Percentiles rank a stretch among this genome's conserved stretches.
Evolutionary conservation across 164 flowering plant species (phyloP).

Genomic region (Nymphaea colorata): DNA sequence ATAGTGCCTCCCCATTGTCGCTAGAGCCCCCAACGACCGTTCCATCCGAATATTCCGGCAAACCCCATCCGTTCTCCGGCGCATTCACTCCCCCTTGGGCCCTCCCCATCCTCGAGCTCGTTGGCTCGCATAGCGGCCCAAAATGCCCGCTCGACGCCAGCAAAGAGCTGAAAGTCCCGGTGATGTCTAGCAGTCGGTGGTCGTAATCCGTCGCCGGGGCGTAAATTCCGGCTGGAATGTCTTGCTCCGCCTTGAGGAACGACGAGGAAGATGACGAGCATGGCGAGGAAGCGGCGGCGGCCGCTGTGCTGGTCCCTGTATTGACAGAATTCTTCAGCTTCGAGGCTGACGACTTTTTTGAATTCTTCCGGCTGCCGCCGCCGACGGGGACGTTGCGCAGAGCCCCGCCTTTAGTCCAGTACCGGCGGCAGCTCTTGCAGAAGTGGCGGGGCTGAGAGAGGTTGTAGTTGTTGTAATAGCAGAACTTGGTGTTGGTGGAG

Average conservation of each 20-base stretch:
- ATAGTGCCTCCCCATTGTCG: conserved; percentile 10
- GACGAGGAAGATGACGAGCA: conserved; percentile 9
- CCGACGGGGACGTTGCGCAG: conserved; percentile 90
- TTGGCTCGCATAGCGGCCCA: conserved; percentile 25
- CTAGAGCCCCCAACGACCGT: conserved; percentile 7
- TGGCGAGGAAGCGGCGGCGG: conserved; percentile 7
- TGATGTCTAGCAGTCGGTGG: conserved; percentile 20
- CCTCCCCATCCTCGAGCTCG: conserved; percentile 14
- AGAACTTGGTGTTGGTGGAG: conserved; percentile 81
- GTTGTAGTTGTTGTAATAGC: conserved; percentile 98
- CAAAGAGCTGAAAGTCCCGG: conserved; percentile 27
- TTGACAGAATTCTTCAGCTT: conserved; percentile 68
- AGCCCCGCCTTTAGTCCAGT: conserved; percentile 98
- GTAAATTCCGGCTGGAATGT: conserved; percentile 5
- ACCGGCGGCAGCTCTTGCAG: conserved; percentile 87
- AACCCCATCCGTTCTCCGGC: conserved; percentile 16
- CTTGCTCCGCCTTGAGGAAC: conserved; percentile 4
- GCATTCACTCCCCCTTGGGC: conserved; percentile 1
- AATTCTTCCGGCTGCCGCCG: conserved; percentile 93
- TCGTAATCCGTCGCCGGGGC: conserved; percentile 18
- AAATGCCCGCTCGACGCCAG: conserved; percentile 26
- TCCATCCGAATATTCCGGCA: conserved; percentile 7
- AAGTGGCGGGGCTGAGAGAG: conserved; percentile 92
- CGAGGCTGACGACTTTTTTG: conserved; percentile 40
- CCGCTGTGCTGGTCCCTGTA: conserved; percentile 19